A percentile compares a stretch with the other conserved stretches of the same genome.
Evolutionary conservation across 352 stramenopile genomes (phyloP).

Genomic region (Globisporangium perplexum): DNA sequence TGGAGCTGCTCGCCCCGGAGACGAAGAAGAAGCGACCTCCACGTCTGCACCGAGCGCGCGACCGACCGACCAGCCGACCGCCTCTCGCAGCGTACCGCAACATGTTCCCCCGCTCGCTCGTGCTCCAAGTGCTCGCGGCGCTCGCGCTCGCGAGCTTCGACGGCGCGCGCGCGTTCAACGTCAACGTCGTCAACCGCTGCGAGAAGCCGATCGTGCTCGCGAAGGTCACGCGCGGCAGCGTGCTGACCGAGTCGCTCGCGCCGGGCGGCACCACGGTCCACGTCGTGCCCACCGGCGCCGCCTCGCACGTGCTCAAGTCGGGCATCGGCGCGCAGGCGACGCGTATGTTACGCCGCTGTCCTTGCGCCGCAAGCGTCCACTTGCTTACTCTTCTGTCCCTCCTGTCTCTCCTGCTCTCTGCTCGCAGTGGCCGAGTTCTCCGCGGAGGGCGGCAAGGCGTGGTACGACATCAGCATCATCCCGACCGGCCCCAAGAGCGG

Average conservation of each 20-base stretch:
- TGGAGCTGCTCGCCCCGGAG: background rate
- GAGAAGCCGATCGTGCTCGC: conserved; percentile 36
- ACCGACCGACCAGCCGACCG: background rate
- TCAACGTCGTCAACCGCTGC: conserved; percentile 63
- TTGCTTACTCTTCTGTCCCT: background rate
- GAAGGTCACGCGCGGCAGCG: conserved; percentile 22
- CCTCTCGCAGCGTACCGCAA: conserved; percentile 1
- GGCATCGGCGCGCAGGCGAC: conserved; percentile 44
- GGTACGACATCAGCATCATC: conserved; percentile 77
- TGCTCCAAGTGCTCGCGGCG: conserved; percentile 3
- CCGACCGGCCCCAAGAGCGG: conserved; percentile 52
- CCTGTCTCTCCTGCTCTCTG: background rate
- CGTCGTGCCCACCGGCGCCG: conserved; percentile 21
- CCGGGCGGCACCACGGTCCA: conserved; percentile 26
- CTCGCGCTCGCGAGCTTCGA: conserved; percentile 3
- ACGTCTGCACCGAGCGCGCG: conserved; percentile 12
- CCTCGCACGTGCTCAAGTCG: conserved; percentile 47
- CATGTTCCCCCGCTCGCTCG: conserved; percentile 6
- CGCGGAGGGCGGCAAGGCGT: conserved; percentile 34
- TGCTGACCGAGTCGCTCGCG: conserved; percentile 22
- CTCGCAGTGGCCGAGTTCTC: conserved; percentile 63
- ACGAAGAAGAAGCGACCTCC: conserved; percentile 1
- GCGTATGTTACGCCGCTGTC: conserved; percentile 21
- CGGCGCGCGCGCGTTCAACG: conserved; percentile 17
- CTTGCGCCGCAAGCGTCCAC: no score